These are phyloP conservation scores for Suhomyces bokatorum DNA, from an alignment of 1,139 yeast species.

Conservation along the genomic window DNA sequence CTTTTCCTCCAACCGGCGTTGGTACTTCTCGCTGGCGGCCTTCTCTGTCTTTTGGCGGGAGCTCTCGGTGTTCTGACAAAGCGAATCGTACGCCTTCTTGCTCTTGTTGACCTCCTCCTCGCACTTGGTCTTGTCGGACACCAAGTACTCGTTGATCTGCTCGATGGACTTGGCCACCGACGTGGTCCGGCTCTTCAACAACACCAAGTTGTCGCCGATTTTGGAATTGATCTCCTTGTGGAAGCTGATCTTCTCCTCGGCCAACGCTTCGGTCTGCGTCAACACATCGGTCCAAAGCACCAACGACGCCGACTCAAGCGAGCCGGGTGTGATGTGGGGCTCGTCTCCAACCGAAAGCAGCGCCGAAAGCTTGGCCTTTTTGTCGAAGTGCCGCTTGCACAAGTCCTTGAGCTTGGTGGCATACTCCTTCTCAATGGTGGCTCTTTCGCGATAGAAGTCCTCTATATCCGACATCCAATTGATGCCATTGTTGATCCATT, in stretches of 20 bases:
- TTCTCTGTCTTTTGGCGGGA: constrained; percentile 73
- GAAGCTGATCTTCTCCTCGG: constrained; percentile 64
- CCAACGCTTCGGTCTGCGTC: constrained; percentile 78
- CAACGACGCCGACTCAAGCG: constrained; percentile 85
- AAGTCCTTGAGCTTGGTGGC: constrained; percentile 65
- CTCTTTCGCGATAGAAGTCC: constrained; percentile 79
- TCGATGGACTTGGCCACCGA: constrained; percentile 58
- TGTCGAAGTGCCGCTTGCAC: constrained; percentile 69
- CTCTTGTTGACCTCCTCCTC: constrained; percentile 70
- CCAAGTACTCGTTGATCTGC: constrained; percentile 58
- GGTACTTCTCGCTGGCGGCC: constrained; percentile 57
- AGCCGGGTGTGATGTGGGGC: constrained; percentile 92
- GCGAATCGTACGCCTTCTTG: constrained; percentile 73
- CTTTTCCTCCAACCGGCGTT: constrained; percentile 58
- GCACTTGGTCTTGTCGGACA: constrained; percentile 54
- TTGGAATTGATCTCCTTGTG: constrained; percentile 63
- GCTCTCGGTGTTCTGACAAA: constrained; percentile 78
- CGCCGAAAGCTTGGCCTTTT: constrained; percentile 70
- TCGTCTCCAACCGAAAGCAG: constrained; percentile 83
- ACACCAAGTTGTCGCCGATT: constrained; percentile 62
- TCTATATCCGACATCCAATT: constrained; percentile 79
- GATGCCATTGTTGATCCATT: constrained; percentile 75
- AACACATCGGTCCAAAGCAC: constrained; percentile 94
- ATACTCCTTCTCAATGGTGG: constrained; percentile 80
- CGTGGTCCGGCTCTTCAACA: constrained; percentile 55